phyloP scores from a whole-genome alignment of 1,284 basidiomycete genomes.

The Marasmius sp. region DNA sequence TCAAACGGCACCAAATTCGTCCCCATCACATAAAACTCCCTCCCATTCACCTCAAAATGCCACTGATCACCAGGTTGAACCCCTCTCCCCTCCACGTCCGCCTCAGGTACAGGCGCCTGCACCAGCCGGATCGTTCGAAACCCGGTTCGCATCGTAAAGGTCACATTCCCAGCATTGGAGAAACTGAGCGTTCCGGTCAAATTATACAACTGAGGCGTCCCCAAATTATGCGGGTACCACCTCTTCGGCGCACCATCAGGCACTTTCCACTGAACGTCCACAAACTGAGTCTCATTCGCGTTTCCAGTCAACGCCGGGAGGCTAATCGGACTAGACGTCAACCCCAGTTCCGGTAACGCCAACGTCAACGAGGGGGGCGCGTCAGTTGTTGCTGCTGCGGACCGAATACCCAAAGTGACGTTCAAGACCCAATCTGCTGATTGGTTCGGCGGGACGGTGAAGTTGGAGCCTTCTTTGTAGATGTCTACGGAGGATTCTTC shows the following conservation, averaged over 20 bases:
- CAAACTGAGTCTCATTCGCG: conserved; percentile 35
- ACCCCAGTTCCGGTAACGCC: conserved; percentile 45
- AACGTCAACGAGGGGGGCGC: conserved; percentile 40
- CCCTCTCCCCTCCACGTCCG: conserved; percentile 43
- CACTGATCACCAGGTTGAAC: conserved; percentile 61
- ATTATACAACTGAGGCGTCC: conserved; percentile 53
- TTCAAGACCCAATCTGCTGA: conserved; percentile 56
- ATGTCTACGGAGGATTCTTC: conserved; percentile 57
- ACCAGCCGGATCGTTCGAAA: conserved; percentile 57
- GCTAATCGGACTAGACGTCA: conserved; percentile 29
- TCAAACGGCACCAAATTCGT: conserved; percentile 63
- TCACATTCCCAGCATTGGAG: conserved; percentile 21
- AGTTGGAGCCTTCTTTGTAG: conserved; percentile 49
- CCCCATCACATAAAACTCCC: conserved; percentile 53
- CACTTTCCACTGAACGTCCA: conserved; percentile 45
- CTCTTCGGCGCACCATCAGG: conserved; percentile 45
- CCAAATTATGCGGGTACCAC: conserved; percentile 59
- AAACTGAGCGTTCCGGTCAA: conserved; percentile 34
- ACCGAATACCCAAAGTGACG: conserved; percentile 51
- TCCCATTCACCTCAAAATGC: conserved; percentile 59
- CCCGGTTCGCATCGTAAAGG: conserved; percentile 45
- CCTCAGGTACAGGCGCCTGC: conserved; percentile 45
- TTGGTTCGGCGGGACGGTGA: conserved; percentile 37
- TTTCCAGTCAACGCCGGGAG: conserved; percentile 29
- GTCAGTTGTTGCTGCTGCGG: conserved; percentile 30